Percentiles rank a stretch among this genome's conserved stretches.
Conservation (phyloP, 2,329 filamentous ascomycete species). For the Clonostachys rhizophaga region DNA sequence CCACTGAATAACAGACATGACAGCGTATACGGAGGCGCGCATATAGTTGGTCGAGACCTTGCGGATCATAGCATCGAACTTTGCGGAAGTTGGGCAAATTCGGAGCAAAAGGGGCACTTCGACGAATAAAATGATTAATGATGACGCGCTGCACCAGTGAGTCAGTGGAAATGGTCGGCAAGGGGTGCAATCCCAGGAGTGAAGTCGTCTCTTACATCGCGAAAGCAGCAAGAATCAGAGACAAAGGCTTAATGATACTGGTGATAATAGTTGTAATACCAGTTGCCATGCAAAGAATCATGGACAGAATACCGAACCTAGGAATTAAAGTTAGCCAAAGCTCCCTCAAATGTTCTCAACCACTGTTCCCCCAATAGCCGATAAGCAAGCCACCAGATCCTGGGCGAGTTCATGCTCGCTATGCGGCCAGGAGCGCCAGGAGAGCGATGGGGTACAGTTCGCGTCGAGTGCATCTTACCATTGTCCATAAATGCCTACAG, state of each 20-base stretch:
- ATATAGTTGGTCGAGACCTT: slow-evolving; percentile 95
- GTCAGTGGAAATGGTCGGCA: not conserved
- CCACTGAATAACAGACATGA: slow-evolving; percentile 82
- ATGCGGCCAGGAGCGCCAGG: not conserved
- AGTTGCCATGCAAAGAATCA: slow-evolving; percentile 66
- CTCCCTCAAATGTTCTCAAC: too few relatives aligned
- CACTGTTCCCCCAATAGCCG: too few relatives aligned
- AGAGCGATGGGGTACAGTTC: not conserved
- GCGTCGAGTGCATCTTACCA: slow-evolving; percentile 47
- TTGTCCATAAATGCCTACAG: slow-evolving; percentile 68
- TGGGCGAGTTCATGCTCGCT: slow-evolving; percentile 3
- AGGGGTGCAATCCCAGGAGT: not conserved
- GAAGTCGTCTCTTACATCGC: slow-evolving; percentile 40
- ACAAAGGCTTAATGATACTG: slow-evolving; percentile 38
- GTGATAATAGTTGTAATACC: slow-evolving; percentile 66
- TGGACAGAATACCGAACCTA: slow-evolving; percentile 67
- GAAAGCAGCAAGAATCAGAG: slow-evolving; percentile 48
- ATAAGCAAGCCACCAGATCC: too few relatives aligned
- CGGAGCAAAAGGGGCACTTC: slow-evolving; percentile 92
- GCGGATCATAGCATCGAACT: slow-evolving; percentile 86
- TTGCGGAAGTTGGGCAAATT: slow-evolving; percentile 91
- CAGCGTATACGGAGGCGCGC: slow-evolving; percentile 80
- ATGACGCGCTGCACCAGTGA: slow-evolving; percentile 49
- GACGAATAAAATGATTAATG: slow-evolving; percentile 75
- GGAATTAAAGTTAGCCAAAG: slow-evolving; percentile 6